Conservation (phyloP, 768 basidiomycete species). For the Chalciporus sphaerocephalus region DNA sequence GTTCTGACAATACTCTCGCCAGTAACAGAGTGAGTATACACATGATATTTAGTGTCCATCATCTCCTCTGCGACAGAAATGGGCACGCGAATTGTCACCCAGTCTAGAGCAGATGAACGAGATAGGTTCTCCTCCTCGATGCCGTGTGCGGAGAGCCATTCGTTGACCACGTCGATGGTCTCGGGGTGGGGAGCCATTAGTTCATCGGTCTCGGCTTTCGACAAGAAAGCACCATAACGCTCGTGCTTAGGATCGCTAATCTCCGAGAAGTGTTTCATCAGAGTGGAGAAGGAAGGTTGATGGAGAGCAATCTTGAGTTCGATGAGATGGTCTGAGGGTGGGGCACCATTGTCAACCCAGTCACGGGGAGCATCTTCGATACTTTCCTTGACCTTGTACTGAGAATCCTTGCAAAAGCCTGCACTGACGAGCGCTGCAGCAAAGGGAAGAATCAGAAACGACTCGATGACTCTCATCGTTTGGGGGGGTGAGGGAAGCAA, state of each 20-base stretch:
- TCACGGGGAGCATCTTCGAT: slow-evolving; percentile 41
- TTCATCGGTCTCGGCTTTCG: slow-evolving; percentile 61
- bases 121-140: slow-evolving; percentile 43
- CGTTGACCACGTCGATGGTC: slow-evolving; percentile 49
- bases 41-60: slow-evolving; percentile 64
- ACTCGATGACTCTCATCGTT: slow-evolving; percentile 11
- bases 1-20: slow-evolving; percentile 60
- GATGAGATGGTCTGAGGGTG: slow-evolving; percentile 45
- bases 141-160: slow-evolving; percentile 59
- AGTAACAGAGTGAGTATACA: slow-evolving; percentile 52
- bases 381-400: slow-evolving; percentile 45
- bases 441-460: slow-evolving; percentile 12
- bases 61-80: slow-evolving; percentile 61
- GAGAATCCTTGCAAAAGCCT: slow-evolving; percentile 5
- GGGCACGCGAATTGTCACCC: slow-evolving; percentile 58
- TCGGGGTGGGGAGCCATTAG: slow-evolving; percentile 55
- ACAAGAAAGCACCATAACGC: slow-evolving; percentile 53
- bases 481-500: not conserved
- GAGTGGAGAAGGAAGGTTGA: slow-evolving; percentile 44
- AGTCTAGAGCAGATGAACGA: slow-evolving; percentile 65
- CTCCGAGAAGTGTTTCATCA: slow-evolving; percentile 53
- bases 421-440: slow-evolving; percentile 11
- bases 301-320: slow-evolving; percentile 55
- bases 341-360: slow-evolving; percentile 43
- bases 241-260: slow-evolving; percentile 53